These are phyloP conservation scores for Stephania cephalantha DNA, from an alignment of 164 flowering plant species.

Conservation along the genomic window DNA sequence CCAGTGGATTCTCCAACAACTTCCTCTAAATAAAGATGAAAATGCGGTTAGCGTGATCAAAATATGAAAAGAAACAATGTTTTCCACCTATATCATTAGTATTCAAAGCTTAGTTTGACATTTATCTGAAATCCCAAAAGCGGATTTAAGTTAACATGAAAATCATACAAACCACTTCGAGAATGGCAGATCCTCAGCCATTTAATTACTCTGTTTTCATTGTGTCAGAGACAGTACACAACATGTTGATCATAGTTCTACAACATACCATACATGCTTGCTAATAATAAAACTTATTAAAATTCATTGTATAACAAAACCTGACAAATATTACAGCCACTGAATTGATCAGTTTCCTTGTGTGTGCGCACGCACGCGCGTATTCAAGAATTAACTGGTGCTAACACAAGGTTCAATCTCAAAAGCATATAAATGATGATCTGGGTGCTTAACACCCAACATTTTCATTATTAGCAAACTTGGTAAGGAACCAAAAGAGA, in stretches of 20 bases:
- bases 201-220: not conserved
- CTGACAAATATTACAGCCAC: not conserved
- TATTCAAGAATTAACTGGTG: not conserved
- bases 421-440: not conserved
- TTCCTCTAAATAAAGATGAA: slow-evolving; percentile 10
- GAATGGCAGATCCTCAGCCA: not conserved
- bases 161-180: not conserved
- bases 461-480: not conserved
- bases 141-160: not conserved
- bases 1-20: slow-evolving; percentile 19
- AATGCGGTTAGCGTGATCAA: slow-evolving; percentile 8
- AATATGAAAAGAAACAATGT: not conserved
- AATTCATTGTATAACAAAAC: not conserved
- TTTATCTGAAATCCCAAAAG: not conserved
- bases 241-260: not conserved
- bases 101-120: not conserved
- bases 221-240: not conserved
- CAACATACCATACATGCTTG: not conserved
- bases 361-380: not conserved
- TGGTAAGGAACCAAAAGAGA: not conserved
- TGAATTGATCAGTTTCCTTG: not conserved
- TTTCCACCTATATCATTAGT: not conserved
- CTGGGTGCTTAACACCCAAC: not conserved
- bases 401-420: not conserved
- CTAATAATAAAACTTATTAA: too few species aligned